A percentile compares a stretch with the other conserved stretches of the same genome.
Evolutionary conservation across 2,329 filamentous ascomycete genomes (phyloP).

Genomic region (Fusarium nematophilum): DNA sequence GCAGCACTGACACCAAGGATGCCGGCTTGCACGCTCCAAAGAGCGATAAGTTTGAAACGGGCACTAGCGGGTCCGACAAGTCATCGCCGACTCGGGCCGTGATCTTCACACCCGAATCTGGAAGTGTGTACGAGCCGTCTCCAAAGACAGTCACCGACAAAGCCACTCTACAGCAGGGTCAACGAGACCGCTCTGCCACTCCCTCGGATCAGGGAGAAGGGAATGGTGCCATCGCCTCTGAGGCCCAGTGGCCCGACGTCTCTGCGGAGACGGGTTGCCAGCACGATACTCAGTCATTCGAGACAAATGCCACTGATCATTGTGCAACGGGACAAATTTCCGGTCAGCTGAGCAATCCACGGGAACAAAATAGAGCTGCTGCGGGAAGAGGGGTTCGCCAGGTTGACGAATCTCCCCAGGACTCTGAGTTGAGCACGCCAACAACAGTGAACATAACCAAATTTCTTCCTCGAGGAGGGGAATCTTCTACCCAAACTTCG

Average conservation of each 20-base stretch:
- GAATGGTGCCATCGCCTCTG: neutral
- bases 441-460: neutral
- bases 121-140: constrained; percentile 18
- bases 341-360: neutral
- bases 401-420: neutral
- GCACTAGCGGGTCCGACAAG: constrained; percentile 9
- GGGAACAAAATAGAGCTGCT: neutral
- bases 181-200: neutral
- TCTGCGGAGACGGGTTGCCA: no score
- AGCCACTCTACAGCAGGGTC: neutral
- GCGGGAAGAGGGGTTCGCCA: neutral
- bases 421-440: constrained; percentile 3
- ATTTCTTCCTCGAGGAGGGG: neutral
- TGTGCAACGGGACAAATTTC: neutral
- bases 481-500: neutral
- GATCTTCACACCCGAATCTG: constrained; percentile 21
- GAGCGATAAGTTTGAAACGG: constrained; percentile 9
- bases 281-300: neutral
- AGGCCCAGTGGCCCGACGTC: neutral
- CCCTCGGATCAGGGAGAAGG: neutral
- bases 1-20: neutral
- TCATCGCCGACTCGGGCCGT: constrained; percentile 23
- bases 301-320: neutral
- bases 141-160: neutral
- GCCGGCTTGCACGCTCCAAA: neutral